Base-by-base conservation (phyloP, 2,329 filamentous ascomycete genomes). In the Fusarium proliferatum region DNA sequence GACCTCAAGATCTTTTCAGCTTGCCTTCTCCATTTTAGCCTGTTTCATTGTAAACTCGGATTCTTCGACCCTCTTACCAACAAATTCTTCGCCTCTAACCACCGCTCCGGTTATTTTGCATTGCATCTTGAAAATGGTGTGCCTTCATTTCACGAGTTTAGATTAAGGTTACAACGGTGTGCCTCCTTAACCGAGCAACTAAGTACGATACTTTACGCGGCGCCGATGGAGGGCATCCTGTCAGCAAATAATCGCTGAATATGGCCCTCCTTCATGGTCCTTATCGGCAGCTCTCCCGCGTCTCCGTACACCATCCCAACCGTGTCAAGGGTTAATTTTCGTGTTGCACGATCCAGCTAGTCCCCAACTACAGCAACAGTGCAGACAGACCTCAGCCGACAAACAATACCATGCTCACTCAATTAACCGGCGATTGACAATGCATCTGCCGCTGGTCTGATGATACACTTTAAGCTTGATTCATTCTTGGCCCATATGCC, bases 251-350 rank as follows among this genome's bases (percentile, higher is more conserved):
- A 69, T 69, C 49, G 45, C 30, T 30, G 52, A 69, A 30, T 38
- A 41, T 48, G 36, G 12, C 28, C 55, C 57, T 61, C 59, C 55
- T 48, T 52, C 46, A 61, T 53, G 36, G 34, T 38, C 41, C 64
- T 41, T 63, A 51, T 73, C 75, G 75, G 75, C 66, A 60, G 52
- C 46, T 52, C 63, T 75, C 75, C 75, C 75, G 75, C 62, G 55
- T 69, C 70, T 72, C 75, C 75, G 75, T 34, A 45, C 28, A 38
- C 42, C 46, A 72, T 49, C 43, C 11, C 36, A 67, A 52, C 43
- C 19, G 21, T 45, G 16, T 16, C 51, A 51, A 39, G 41, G 42
- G 38, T 38, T 36, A 28, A 42, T 52, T 60, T 41, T 68, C 51
- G 46, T 46, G 28, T 60, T 55, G 42, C 30, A 51, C 41, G 34